phyloP scores from a whole-genome alignment of 208 protist species.

The Novymonas esmeraldas region DNA sequence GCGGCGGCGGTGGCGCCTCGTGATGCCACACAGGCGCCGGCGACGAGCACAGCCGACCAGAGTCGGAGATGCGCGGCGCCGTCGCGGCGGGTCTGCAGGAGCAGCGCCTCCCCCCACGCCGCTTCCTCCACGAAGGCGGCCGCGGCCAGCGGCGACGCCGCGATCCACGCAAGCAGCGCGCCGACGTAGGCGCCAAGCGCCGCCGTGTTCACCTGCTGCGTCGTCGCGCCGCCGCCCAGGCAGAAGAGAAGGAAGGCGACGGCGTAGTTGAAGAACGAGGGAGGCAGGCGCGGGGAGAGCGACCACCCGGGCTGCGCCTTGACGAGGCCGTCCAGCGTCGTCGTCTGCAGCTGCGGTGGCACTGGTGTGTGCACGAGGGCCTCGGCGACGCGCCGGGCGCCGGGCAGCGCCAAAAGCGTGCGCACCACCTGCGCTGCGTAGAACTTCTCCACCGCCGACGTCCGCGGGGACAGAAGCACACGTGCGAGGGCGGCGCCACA shows the following conservation, averaged over 20 bases:
- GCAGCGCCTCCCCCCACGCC: conserved; percentile 46
- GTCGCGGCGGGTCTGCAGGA: conserved; percentile 50
- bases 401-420: conserved; percentile 39
- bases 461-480: conserved; percentile 27
- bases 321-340: conserved; percentile 19
- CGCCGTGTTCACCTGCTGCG: conserved; percentile 60
- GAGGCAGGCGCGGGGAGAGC: conserved; percentile 9
- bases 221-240: conserved; percentile 43
- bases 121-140: conserved; percentile 41
- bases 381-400: conserved; percentile 25
- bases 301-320: conserved; percentile 30
- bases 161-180: conserved; percentile 54
- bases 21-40: conserved; percentile 44
- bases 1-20: not conserved
- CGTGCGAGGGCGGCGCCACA: conserved; percentile 32
- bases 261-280: conserved; percentile 53
- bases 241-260: conserved; percentile 55
- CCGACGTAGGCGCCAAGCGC: conserved; percentile 67
- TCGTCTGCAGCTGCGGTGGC: conserved; percentile 18
- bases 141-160: conserved; percentile 17
- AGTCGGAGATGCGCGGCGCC: conserved; percentile 56
- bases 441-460: conserved; percentile 52
- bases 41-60: conserved; percentile 69
- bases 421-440: conserved; percentile 72
- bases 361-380: conserved; percentile 15